Conservation (phyloP, 192 early-diverging fungal species). For the Rhizoclosmatium globosum region DNA sequence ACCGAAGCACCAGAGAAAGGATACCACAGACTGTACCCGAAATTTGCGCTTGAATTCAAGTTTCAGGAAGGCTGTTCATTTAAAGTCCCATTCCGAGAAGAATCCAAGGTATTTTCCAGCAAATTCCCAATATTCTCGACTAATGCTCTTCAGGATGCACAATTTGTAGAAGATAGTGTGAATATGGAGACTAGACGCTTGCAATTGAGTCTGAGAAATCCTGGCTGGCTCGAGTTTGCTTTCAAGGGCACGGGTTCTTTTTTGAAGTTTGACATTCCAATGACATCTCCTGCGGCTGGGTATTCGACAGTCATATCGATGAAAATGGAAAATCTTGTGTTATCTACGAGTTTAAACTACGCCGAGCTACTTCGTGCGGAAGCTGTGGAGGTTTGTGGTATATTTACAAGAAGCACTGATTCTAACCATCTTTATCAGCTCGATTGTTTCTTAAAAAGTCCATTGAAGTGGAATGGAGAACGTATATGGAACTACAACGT, state of each 20-base stretch:
- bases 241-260: slow-evolving; percentile 49
- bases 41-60: slow-evolving; percentile 66
- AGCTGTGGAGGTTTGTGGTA: slow-evolving; percentile 54
- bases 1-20: slow-evolving; percentile 62
- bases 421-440: slow-evolving; percentile 51
- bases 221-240: slow-evolving; percentile 78
- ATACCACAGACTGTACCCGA: slow-evolving; percentile 61
- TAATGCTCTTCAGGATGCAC: background rate
- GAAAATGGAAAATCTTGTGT: slow-evolving; percentile 52
- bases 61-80: slow-evolving; percentile 67
- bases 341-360: slow-evolving; percentile 76
- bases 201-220: slow-evolving; percentile 48
- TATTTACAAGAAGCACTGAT: slow-evolving; percentile 1
- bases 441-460: slow-evolving; percentile 61
- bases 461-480: slow-evolving; percentile 75
- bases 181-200: background rate
- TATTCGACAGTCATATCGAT: slow-evolving; percentile 62
- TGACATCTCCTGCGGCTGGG: slow-evolving; percentile 59
- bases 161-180: slow-evolving; percentile 17
- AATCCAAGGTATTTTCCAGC: slow-evolving; percentile 65
- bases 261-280: slow-evolving; percentile 67
- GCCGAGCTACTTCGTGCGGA: slow-evolving; percentile 61
- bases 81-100: slow-evolving; percentile 74
- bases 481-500: slow-evolving; percentile 74
- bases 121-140: slow-evolving; percentile 9